Percentiles rank a stretch among this genome's conserved stretches.
phyloP scores from a whole-genome alignment of 1,284 basidiomycete species.

The Ceratobasidium sp. region DNA sequence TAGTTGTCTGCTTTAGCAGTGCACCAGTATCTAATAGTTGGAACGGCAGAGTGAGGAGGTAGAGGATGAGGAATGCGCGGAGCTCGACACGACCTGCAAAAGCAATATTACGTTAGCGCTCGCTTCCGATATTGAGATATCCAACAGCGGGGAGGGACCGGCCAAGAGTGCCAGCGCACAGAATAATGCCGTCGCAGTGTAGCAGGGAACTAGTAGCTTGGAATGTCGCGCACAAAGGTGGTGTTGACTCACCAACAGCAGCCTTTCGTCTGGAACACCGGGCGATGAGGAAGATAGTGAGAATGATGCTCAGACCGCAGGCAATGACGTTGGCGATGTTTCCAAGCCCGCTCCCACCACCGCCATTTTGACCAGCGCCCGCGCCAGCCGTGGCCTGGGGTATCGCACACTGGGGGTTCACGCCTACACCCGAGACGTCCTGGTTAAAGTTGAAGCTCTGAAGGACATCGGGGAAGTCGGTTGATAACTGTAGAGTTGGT shows the following conservation, averaged over 20 bases:
- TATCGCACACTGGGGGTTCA: slow-evolving; percentile 68
- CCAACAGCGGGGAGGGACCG: not conserved
- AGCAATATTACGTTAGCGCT: slow-evolving; percentile 6
- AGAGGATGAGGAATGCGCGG: slow-evolving; percentile 69
- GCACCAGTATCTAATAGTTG: slow-evolving; percentile 83
- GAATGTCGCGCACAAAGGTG: slow-evolving; percentile 11
- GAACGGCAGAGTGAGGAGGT: slow-evolving; percentile 75
- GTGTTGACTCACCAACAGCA: slow-evolving; percentile 57
- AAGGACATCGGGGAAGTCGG: slow-evolving; percentile 23
- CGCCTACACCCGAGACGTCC: slow-evolving; percentile 65
- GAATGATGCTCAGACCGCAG: slow-evolving; percentile 68
- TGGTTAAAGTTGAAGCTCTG: slow-evolving; percentile 56
- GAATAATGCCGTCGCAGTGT: too few relatives aligned
- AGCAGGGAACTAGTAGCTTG: too few relatives aligned
- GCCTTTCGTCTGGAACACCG: slow-evolving; percentile 61
- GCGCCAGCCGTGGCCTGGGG: slow-evolving; percentile 50
- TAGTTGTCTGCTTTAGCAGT: slow-evolving; percentile 77
- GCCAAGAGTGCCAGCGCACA: not conserved
- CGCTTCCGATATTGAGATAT: not conserved
- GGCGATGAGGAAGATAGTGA: slow-evolving; percentile 62
- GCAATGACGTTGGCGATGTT: slow-evolving; percentile 80
- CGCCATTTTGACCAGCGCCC: slow-evolving; percentile 46
- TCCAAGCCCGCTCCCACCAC: slow-evolving; percentile 62
- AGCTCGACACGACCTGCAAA: slow-evolving; percentile 73
- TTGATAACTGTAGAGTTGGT: slow-evolving; percentile 28